Base-by-base conservation (phyloP, 2,329 filamentous ascomycete species). In the Penicillium occitanis region DNA sequence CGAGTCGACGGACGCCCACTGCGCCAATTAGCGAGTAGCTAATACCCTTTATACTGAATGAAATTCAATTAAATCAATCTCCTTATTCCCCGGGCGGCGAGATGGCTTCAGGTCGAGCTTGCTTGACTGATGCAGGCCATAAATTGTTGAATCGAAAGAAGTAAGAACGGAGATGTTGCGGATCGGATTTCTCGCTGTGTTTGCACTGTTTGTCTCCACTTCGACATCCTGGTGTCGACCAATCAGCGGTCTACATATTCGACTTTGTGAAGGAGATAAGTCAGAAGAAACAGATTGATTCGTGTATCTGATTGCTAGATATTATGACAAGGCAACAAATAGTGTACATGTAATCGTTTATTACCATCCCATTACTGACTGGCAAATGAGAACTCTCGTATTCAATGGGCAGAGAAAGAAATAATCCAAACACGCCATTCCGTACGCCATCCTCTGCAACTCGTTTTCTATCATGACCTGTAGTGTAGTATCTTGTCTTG, bases 131-230 rank as follows among this genome's bases (percentile, higher is more conserved):
- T 25, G 53, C 11, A 37, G 35, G 30, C 13, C 48, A 25, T 42
- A 25, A 37, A 30, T 33, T 37, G 33, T 53, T 6, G 2, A 13
- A 59, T 25, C 3, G 53, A 14, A 19, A 42, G 50, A 33, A 48
- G 6, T 50, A 28, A 7, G 62, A 58, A 57, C 25, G 61, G 61
- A 50, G 40, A 17, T 58, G 62, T 44, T 64, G 33, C 48, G 48
- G 40, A 35, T 57, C 50, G 40, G 51, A 37, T 59, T 57, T 44
- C 33, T 44, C 28, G 30, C n/a, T 46, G 19, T 59, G 62, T 64
- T 64, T 64, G 51, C 62, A 64, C 62, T 50, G 62, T 64, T 64
- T 64, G 62, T 50, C 46, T 50, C 28, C 10, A 28, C 22, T 17
- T 22, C 14, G 5, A 48, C 28, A 33, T 62, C 28, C n/a, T n/a